Evolutionary conservation across 768 basidiomycete species (phyloP), one percentile per base, ranked within the genome.

Genomic region (Botryobasidium botryosum): DNA sequence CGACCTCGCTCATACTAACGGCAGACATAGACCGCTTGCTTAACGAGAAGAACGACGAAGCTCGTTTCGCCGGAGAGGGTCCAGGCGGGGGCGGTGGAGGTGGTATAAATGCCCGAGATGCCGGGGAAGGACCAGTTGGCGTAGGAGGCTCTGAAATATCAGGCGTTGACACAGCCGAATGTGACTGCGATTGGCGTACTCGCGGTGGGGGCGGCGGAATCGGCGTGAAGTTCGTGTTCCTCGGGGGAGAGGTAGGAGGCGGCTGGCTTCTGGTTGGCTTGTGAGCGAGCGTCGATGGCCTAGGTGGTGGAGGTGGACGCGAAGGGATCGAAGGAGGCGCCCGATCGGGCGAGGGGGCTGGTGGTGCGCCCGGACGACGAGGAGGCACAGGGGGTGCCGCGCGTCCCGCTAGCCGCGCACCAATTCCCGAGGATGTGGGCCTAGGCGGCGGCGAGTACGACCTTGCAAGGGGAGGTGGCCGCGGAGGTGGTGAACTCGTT

Each of bases 51-150:
- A 27, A n/a, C 26, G 41, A 43, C n/a, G n/a, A n/a, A n/a, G n/a
- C n/a, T n/a, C n/a, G n/a, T n/a, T n/a, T n/a, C 17, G 31, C 31
- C 17, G 31, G 31, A 8, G 31, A 33, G 31, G 31, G 31, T 8
- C 31, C 68, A 0, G 54, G 55, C 1, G 65, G 63, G 6, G 61
- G 59, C 1, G 59, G 55, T 12, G 62, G 59, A 43, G 56, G 55
- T 24, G 38, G 40, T 48, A 35, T 43, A 21, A 6, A 42, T 29
- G 21, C 18, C 35, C n/a, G 43, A 45, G 68, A 61, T 26, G 48
- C 53, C 13, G 64, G 63, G 6, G 55, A 55, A 26, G 48, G 42
- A 2, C 50, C 49, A 45, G 32, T 49, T 36, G 29, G 18, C 38
- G 45, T 44, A 42, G 35, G 44, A 35, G 24, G 39, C 10, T 8